These are phyloP conservation scores for Diaporthe destruens DNA, from an alignment of 2,329 filamentous ascomycete species.

Conservation along the genomic window DNA sequence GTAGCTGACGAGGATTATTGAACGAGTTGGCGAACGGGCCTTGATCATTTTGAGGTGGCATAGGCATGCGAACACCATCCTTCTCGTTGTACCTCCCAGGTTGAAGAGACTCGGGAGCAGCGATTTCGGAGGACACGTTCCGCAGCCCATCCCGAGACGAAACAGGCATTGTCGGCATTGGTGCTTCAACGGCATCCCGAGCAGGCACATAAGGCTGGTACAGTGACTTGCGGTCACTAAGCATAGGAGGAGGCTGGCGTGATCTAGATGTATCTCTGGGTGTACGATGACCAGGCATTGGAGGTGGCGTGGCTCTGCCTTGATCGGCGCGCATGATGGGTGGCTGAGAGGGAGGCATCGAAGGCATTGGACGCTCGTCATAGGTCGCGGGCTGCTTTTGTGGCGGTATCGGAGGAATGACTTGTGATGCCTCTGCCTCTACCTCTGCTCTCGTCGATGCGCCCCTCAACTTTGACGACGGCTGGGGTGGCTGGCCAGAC, in stretches of 20 bases:
- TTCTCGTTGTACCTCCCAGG: neutral
- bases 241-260: constrained; percentile 27
- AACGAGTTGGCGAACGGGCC: neutral
- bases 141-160: neutral
- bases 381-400: neutral
- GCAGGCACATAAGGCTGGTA: neutral
- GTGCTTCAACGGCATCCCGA: neutral
- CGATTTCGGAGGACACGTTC: neutral
- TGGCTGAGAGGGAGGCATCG: neutral
- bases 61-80: neutral
- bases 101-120: neutral
- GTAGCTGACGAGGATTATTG: constrained; percentile 6
- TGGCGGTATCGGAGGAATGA: neutral
- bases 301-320: neutral
- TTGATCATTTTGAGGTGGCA: neutral
- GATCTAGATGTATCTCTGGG: constrained; percentile 5
- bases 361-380: neutral
- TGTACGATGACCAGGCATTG: neutral
- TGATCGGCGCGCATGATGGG: neutral
- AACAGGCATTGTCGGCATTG: constrained; percentile 3
- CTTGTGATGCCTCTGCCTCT: neutral
- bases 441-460: neutral
- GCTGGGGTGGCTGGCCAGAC: neutral
- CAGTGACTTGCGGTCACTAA: neutral
- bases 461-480: neutral